Conservation (phyloP, 108 stramenopile genomes). For the Discostella pseudostelligera region DNA sequence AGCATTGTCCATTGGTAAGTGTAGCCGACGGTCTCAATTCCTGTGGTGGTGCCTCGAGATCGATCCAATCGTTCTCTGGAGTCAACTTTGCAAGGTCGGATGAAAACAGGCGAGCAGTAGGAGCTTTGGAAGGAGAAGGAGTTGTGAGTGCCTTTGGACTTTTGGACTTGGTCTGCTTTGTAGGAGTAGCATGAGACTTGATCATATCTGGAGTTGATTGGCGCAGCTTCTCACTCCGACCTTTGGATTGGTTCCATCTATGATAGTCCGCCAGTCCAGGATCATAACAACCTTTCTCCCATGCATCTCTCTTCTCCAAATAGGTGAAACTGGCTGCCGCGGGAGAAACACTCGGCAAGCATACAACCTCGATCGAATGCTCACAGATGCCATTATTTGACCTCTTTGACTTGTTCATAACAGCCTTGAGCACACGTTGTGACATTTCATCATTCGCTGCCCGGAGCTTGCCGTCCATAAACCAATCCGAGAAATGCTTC, state of each 20-base stretch:
- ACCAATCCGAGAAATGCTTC: constrained; percentile 71
- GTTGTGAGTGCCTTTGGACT: neutral
- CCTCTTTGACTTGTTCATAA: constrained; percentile 28
- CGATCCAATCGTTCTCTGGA: constrained; percentile 55
- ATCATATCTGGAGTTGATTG: constrained; percentile 10
- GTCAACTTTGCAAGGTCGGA: constrained; percentile 39
- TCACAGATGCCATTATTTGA: constrained; percentile 6
- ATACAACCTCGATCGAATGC: constrained; percentile 35
- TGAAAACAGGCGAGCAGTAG: constrained; percentile 24
- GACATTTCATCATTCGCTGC: constrained; percentile 43
- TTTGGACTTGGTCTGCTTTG: constrained; percentile 2
- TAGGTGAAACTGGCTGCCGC: constrained; percentile 73
- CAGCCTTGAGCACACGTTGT: constrained; percentile 45
- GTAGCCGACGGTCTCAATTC: constrained; percentile 81
- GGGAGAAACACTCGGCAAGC: constrained; percentile 64
- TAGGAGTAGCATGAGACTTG: constrained; percentile 1
- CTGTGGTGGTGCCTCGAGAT: constrained; percentile 66
- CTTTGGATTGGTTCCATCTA: constrained; percentile 17
- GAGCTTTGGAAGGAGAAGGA: constrained; percentile 24
- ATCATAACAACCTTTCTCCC: constrained; percentile 62
- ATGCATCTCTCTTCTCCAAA: constrained; percentile 70
- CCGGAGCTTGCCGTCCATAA: constrained; percentile 52
- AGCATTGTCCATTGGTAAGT: constrained; percentile 84
- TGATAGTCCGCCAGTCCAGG: constrained; percentile 66
- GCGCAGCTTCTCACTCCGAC: neutral